phyloP scores from a whole-genome alignment of 441 rosid genomes.

The Bocquillonia castaneifolia region DNA sequence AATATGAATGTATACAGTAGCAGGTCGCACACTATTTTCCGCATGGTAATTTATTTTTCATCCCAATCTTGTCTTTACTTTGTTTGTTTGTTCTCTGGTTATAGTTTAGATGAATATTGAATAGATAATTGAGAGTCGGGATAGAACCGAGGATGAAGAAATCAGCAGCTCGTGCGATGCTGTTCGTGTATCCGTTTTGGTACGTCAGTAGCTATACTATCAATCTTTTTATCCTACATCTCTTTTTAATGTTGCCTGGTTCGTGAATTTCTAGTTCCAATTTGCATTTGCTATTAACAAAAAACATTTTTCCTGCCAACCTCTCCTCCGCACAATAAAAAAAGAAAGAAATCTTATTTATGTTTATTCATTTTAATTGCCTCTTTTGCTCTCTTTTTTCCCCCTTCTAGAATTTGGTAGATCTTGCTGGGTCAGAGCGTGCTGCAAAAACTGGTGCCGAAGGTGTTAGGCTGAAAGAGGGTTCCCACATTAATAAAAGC shows the following conservation, averaged over 20 bases:
- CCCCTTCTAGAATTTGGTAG: conserved; percentile 73
- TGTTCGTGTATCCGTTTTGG: conserved; percentile 96
- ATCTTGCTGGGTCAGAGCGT: conserved; percentile 98
- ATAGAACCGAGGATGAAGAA: conserved; percentile 59
- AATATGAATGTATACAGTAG: conserved; percentile 91
- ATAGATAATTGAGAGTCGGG: conserved; percentile 95
- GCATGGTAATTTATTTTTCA: conserved; percentile 61
- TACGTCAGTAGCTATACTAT: conserved; percentile 28
- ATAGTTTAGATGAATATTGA: conserved; percentile 29
- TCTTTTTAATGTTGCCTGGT: conserved; percentile 5
- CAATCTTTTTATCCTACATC: not conserved
- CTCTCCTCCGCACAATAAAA: not conserved
- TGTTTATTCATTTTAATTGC: not conserved
- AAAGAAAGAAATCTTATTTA: not conserved
- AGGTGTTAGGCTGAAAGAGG: conserved; percentile 95
- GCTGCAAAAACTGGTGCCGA: conserved; percentile 99
- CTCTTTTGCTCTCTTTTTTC: conserved; percentile 7
- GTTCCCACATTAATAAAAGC: conserved; percentile 94
- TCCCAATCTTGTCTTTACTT: conserved; percentile 16
- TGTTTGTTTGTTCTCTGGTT: conserved; percentile 15
- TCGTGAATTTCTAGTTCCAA: not conserved
- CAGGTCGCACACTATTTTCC: conserved; percentile 92
- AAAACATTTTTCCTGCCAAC: not conserved
- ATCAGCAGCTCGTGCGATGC: conserved; percentile 72
- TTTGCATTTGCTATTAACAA: not conserved